Evolutionary conservation across 192 early-diverging fungal species (phyloP).

Genomic region (Mortierella hygrophila): DNA sequence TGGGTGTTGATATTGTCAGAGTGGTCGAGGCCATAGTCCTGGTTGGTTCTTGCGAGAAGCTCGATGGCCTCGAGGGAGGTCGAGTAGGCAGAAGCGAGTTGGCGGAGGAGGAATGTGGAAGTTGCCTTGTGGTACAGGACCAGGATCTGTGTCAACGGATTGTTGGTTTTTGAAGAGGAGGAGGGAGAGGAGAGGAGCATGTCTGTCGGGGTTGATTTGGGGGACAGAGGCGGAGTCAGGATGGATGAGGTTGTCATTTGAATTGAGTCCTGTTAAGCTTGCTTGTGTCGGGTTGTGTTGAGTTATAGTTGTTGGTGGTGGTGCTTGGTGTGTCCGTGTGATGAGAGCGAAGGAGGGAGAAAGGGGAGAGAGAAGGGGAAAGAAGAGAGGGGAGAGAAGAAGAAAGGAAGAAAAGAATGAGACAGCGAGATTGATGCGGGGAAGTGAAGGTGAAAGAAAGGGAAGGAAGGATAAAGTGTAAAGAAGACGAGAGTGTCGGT

Average conservation of each 20-base stretch:
- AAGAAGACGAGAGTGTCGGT: neutral
- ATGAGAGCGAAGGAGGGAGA: no score
- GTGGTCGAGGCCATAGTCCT: constrained; percentile 34
- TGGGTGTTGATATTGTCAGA: constrained; percentile 9
- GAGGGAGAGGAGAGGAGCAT: constrained; percentile 14
- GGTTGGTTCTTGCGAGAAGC: constrained; percentile 35
- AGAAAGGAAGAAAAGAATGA: neutral
- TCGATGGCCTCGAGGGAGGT: constrained; percentile 38
- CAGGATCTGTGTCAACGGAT: constrained; percentile 28
- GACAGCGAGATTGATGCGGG: neutral
- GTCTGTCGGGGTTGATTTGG: constrained; percentile 28
- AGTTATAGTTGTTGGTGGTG: no score
- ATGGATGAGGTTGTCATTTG: constrained; percentile 23
- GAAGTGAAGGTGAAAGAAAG: neutral
- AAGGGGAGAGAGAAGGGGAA: no score
- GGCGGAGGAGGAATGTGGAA: constrained; percentile 47
- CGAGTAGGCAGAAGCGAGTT: constrained; percentile 48
- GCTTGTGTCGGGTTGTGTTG: neutral
- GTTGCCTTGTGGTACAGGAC: constrained; percentile 56
- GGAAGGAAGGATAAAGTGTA: neutral
- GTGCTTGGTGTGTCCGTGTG: no score
- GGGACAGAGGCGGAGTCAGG: constrained; percentile 37
- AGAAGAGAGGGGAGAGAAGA: neutral
- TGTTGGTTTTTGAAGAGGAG: constrained; percentile 1
- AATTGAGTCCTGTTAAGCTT: neutral